These are phyloP conservation scores for Linderina pennispora DNA, from an alignment of 192 early-diverging fungal genomes.

Conservation along the genomic window DNA sequence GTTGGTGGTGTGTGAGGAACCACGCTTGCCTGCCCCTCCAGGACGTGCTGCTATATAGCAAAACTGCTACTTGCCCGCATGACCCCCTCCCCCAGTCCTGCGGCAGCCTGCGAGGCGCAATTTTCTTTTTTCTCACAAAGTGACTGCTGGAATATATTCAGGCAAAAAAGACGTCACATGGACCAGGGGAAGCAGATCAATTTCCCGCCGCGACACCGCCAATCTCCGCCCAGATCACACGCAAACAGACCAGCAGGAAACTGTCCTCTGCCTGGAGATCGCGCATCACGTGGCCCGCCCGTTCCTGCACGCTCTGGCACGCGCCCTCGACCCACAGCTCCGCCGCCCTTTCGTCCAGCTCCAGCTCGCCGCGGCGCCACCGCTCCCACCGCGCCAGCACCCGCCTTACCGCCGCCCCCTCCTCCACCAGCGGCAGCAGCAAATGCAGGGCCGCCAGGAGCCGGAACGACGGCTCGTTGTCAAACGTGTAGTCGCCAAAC, in stretches of 20 bases:
- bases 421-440: constrained; percentile 11
- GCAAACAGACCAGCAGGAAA: constrained; percentile 13
- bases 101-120: too few species aligned
- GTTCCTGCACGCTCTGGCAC: constrained; percentile 3
- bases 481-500: constrained; percentile 33
- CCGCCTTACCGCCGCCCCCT: constrained; percentile 6
- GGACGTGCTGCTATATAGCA: too few species aligned
- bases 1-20: too few species aligned
- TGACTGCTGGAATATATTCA: too few species aligned
- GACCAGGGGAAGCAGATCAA: too few species aligned
- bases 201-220: constrained; percentile 7
- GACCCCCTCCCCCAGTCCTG: too few species aligned
- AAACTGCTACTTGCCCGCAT: too few species aligned
- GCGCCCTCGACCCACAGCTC: constrained; percentile 6
- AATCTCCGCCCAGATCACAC: constrained; percentile 19
- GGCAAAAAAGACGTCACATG: too few species aligned
- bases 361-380: constrained; percentile 18
- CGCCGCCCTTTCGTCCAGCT: background rate
- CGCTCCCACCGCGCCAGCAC: constrained; percentile 21
- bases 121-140: too few species aligned
- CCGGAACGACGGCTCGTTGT: constrained; percentile 25
- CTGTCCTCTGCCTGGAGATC: background rate
- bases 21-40: too few species aligned
- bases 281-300: background rate
- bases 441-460: constrained; percentile 28